phyloP scores from a whole-genome alignment of 176 grass and related monocot species.

The Aegilops bicornis region DNA sequence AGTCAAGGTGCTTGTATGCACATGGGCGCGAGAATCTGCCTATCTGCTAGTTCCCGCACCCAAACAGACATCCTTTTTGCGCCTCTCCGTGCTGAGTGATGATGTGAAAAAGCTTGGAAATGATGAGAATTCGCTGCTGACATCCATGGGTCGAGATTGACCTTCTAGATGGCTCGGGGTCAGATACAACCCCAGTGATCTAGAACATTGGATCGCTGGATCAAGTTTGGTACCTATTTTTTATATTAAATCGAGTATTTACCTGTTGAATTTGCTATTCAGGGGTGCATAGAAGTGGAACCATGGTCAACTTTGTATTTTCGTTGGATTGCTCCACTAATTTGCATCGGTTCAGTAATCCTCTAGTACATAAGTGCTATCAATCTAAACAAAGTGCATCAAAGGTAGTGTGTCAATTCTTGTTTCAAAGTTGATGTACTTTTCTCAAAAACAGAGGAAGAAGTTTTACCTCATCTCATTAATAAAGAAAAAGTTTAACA shows the following conservation, averaged over 20 bases:
- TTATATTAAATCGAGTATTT: too few species aligned
- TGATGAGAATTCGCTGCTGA: neutral
- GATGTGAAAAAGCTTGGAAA: neutral
- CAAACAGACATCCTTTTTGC: neutral
- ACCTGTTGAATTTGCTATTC: too few species aligned
- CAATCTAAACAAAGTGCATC: too few species aligned
- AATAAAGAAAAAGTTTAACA: too few species aligned
- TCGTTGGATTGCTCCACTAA: neutral
- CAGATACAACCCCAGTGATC: neutral
- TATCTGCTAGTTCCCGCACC: constrained; percentile 42
- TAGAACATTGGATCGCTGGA: neutral
- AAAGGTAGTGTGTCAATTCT: too few species aligned
- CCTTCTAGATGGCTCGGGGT: neutral
- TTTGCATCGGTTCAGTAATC: neutral
- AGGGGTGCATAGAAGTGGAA: too few species aligned
- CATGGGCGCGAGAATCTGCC: constrained; percentile 29
- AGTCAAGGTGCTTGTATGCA: constrained; percentile 26
- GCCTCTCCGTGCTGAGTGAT: neutral
- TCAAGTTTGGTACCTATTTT: too few species aligned
- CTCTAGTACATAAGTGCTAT: neutral
- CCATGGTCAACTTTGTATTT: too few species aligned
- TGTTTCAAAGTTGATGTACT: too few species aligned
- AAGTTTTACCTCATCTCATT: too few species aligned
- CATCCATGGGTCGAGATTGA: neutral
- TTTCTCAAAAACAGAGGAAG: too few species aligned